phyloP scores from a whole-genome alignment of 306 rosid genomes.

The Echinosophora koreensis region DNA sequence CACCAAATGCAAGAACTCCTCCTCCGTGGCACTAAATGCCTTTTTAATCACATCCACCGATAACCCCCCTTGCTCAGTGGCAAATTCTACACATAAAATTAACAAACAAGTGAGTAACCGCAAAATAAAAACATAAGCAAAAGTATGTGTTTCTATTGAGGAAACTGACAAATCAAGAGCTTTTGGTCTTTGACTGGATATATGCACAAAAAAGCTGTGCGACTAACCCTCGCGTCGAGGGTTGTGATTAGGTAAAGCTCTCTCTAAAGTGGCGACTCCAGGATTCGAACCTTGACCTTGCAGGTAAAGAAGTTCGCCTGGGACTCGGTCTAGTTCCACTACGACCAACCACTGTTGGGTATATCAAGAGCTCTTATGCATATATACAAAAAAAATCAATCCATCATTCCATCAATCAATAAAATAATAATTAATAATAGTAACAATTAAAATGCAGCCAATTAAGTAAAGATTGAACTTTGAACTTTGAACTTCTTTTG shows the following conservation, averaged over 20 bases:
- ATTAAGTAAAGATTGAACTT: background rate
- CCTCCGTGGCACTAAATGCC: conserved; percentile 90
- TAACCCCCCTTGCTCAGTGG: conserved; percentile 84
- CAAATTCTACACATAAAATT: conserved; percentile 69
- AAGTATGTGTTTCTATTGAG: conserved; percentile 6
- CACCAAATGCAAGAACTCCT: conserved; percentile 80
- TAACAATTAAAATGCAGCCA: background rate
- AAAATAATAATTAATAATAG: background rate
- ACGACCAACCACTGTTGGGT: too few species aligned
- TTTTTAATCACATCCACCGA: conserved; percentile 84
- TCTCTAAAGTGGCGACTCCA: too few species aligned
- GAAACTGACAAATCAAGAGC: background rate
- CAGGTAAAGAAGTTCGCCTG: too few species aligned
- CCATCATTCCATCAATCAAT: conserved; percentile 20
- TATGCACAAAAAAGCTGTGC: too few species aligned
- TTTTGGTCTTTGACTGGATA: too few species aligned
- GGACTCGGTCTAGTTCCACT: too few species aligned
- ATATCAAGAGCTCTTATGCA: conserved; percentile 9
- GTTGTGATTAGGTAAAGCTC: too few species aligned
- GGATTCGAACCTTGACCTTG: too few species aligned
- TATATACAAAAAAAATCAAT: background rate
- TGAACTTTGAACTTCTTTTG: background rate
- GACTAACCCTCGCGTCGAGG: too few species aligned
- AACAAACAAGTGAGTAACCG: conserved; percentile 20
- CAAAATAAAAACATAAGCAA: background rate